These are phyloP conservation scores for Nicotiana paniculata DNA, from an alignment of 257 asterid species.

Conservation along the genomic window DNA sequence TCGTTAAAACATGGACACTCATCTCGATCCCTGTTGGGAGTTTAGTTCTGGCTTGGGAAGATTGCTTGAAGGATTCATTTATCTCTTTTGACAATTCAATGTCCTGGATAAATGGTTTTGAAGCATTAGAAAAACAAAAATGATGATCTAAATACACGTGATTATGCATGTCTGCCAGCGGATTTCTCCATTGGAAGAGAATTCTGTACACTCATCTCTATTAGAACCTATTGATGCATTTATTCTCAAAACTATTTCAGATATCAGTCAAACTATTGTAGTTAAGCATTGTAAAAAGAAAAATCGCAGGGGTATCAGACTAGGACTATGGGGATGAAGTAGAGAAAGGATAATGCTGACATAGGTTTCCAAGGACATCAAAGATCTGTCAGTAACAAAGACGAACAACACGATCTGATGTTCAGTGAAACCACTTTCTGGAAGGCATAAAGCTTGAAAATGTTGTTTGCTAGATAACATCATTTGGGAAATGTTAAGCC, in stretches of 20 bases:
- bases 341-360: background rate
- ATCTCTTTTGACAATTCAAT: conserved; percentile 91
- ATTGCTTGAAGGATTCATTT: conserved; percentile 96
- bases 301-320: background rate
- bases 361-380: background rate
- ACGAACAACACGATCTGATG: background rate
- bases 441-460: background rate
- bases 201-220: background rate
- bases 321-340: conserved; percentile 1
- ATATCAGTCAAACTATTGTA: background rate
- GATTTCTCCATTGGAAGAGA: background rate
- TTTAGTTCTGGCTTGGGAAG: conserved; percentile 96
- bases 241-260: background rate
- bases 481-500: background rate
- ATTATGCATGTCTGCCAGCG: background rate
- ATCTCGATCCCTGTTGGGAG: conserved; percentile 99
- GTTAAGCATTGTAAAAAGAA: background rate
- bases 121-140: conserved; percentile 2
- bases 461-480: background rate
- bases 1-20: conserved; percentile 98
- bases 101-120: conserved; percentile 45
- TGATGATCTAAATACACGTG: background rate
- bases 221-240: background rate
- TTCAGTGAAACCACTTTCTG: background rate
- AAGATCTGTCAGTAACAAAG: background rate